Conservation (phyloP, 2,329 filamentous ascomycete genomes). For the Sclerotinia sclerotiorum region DNA sequence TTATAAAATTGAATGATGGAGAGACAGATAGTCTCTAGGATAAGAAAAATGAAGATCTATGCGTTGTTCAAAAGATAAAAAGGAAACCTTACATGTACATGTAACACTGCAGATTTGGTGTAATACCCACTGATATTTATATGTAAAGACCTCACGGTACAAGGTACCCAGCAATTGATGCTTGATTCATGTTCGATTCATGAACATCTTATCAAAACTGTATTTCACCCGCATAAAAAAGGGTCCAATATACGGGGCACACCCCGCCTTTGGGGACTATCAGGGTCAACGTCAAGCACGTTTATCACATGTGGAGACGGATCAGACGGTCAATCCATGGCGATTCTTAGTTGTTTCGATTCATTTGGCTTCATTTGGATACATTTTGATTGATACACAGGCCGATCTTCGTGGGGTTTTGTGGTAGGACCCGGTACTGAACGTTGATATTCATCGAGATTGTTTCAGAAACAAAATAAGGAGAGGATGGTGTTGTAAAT, state of each 20-base stretch:
- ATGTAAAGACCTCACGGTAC: slow-evolving; percentile 4
- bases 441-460: neutral
- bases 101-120: neutral
- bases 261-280: neutral
- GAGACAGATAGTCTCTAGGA: neutral
- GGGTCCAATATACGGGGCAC: neutral
- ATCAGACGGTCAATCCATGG: neutral
- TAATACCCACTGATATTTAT: neutral
- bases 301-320: neutral
- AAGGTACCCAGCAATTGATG: neutral
- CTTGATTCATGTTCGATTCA: neutral
- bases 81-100: neutral
- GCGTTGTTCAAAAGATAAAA: slow-evolving; percentile 7
- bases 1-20: neutral
- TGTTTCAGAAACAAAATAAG: neutral
- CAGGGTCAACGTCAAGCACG: slow-evolving; percentile 3
- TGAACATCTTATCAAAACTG: slow-evolving; percentile 4
- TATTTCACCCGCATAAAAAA: slow-evolving; percentile 1
- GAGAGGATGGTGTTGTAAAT: neutral
- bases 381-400: slow-evolving; percentile 6
- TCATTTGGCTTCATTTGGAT: neutral
- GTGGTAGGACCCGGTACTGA: neutral
- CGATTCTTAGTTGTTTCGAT: neutral
- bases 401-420: neutral
- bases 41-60: neutral